phyloP scores from a whole-genome alignment of 169 alveolate species.

The Cryptosporidium ryanae region DNA sequence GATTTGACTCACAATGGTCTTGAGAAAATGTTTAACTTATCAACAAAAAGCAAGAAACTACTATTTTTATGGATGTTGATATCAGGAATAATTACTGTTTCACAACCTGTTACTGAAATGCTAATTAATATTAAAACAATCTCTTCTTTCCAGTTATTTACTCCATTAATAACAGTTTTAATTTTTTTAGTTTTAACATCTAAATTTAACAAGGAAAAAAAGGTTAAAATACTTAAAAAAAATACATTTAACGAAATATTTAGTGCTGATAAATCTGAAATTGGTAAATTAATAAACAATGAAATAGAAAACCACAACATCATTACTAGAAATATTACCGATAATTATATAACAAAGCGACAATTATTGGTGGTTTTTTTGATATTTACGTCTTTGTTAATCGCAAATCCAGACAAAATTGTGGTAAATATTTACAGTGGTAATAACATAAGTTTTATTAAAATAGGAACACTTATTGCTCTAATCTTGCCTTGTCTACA shows the following conservation, averaged over 20 bases:
- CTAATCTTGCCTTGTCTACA: constrained; percentile 42
- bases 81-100: constrained; percentile 46
- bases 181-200: constrained; percentile 25
- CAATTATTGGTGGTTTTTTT: constrained; percentile 20
- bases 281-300: constrained; percentile 9
- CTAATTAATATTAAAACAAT: constrained; percentile 19
- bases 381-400: constrained; percentile 12
- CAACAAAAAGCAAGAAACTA: not conserved
- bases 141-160: constrained; percentile 29
- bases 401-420: constrained; percentile 38
- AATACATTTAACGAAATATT: not conserved
- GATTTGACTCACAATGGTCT: not conserved
- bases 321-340: constrained; percentile 22
- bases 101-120: constrained; percentile 30
- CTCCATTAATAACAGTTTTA: constrained; percentile 22
- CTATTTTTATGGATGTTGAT: constrained; percentile 55
- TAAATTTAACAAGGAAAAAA: not conserved
- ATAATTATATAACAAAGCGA: constrained; percentile 3
- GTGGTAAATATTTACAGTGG: not conserved
- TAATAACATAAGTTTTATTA: not conserved
- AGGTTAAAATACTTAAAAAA: not conserved
- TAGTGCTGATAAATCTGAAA: not conserved
- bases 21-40: not conserved
- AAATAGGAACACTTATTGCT: not conserved
- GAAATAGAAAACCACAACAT: constrained; percentile 16